phyloP scores from a whole-genome alignment of 345 rosid species.

The Gossypium arboreum region DNA sequence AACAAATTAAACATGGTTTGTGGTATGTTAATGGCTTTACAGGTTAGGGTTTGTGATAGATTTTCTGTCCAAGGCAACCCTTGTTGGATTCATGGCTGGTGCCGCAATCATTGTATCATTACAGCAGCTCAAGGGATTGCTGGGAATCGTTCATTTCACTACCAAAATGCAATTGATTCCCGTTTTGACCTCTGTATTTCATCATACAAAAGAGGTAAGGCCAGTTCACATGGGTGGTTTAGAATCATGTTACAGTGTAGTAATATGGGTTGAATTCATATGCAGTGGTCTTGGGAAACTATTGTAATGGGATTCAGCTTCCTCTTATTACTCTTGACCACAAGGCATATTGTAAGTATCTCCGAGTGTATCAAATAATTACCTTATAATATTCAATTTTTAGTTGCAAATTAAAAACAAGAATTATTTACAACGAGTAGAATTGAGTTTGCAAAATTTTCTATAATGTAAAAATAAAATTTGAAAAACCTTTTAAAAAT shows the following conservation, averaged over 20 bases:
- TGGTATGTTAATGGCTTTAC: conserved; percentile 19
- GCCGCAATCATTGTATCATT: conserved; percentile 93
- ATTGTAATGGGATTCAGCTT: conserved; percentile 67
- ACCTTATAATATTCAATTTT: too few species aligned
- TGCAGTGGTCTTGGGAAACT: conserved; percentile 98
- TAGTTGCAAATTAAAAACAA: too few species aligned
- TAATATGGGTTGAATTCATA: conserved; percentile 1
- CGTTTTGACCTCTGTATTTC: conserved; percentile 57
- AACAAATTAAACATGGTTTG: too few species aligned
- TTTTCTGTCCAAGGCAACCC: conserved; percentile 93
- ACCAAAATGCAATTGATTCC: conserved; percentile 81
- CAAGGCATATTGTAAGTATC: conserved; percentile 75
- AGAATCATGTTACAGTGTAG: not conserved
- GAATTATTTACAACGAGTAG: too few species aligned
- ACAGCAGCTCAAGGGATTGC: conserved; percentile 91
- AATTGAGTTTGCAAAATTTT: too few species aligned
- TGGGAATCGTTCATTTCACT: conserved; percentile 95
- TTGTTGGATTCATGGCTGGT: conserved; percentile 96
- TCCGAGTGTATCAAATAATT: not conserved
- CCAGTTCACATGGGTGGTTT: too few species aligned
- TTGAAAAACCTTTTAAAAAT: too few species aligned
- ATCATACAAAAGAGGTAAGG: conserved; percentile 58
- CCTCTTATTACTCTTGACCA: conserved; percentile 58
- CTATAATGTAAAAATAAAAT: too few species aligned
- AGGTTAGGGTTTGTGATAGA: conserved; percentile 95